Percentiles rank a stretch among this genome's conserved stretches.
These are phyloP conservation scores for Citrullus mucosospermus DNA, from an alignment of 306 rosid genomes.

Conservation along the genomic window DNA sequence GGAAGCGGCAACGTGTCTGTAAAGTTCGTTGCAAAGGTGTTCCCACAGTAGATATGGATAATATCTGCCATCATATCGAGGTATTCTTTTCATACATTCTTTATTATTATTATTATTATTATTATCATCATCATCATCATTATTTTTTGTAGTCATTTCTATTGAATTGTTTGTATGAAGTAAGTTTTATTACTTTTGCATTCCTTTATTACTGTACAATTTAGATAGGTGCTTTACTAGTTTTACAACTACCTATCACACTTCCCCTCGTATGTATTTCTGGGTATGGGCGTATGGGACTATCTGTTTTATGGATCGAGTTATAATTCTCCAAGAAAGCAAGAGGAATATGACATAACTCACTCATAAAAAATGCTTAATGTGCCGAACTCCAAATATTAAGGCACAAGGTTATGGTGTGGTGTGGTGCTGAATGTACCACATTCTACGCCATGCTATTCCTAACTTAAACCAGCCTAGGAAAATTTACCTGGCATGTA, in stretches of 20 bases:
- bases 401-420: background rate
- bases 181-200: no score
- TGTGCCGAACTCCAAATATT: background rate
- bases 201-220: background rate
- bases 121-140: no score
- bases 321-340: background rate
- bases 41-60: constrained; percentile 89
- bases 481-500: background rate
- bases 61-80: constrained; percentile 76
- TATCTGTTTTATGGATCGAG: background rate
- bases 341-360: background rate
- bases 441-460: background rate
- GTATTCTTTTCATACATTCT: constrained; percentile 18
- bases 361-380: background rate
- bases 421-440: background rate
- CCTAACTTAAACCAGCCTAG: background rate
- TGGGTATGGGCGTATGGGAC: background rate
- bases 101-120: background rate
- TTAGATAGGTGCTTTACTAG: background rate
- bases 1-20: constrained; percentile 68
- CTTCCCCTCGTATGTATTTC: background rate
- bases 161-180: background rate
- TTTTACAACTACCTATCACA: background rate
- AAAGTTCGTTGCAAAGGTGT: constrained; percentile 88
- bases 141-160: background rate